phyloP scores from a whole-genome alignment of 2,329 filamentous ascomycete species.

The Fusarium ambrosium region DNA sequence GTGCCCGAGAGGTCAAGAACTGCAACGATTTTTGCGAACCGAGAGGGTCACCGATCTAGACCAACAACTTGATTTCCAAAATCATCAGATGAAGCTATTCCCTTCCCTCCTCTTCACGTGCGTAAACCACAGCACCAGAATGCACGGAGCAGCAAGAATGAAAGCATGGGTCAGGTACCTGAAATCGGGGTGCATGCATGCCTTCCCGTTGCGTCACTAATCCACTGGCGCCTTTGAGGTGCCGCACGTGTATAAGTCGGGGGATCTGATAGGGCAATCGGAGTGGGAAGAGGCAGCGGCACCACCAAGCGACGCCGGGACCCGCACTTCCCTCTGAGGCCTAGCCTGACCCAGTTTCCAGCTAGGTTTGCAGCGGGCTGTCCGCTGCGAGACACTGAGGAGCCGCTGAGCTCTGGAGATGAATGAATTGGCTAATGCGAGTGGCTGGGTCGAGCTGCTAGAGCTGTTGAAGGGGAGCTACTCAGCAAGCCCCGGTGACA shows the following conservation, averaged over 20 bases:
- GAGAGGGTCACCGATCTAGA: neutral
- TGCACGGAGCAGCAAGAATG: constrained; percentile 31
- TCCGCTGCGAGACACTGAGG: constrained; percentile 1
- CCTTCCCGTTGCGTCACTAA: constrained; percentile 29
- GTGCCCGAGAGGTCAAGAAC: neutral
- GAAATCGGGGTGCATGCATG: constrained; percentile 33
- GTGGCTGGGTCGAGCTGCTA: constrained; percentile 3
- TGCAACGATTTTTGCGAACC: neutral
- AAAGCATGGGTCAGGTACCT: constrained; percentile 28
- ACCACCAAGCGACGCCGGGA: neutral
- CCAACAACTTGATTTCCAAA: neutral
- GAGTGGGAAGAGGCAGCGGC: constrained; percentile 10
- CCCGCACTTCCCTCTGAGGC: neutral
- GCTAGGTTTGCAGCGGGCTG: neutral
- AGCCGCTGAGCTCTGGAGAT: constrained; percentile 5
- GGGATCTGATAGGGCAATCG: constrained; percentile 39
- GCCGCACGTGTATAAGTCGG: constrained; percentile 34
- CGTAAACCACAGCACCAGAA: constrained; percentile 25
- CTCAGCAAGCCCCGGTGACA: constrained; percentile 2
- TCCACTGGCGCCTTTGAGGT: constrained; percentile 25
- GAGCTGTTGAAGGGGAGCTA: constrained; percentile 7
- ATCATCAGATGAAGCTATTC: neutral
- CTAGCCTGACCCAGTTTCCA: neutral
- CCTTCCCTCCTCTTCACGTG: constrained; percentile 27
- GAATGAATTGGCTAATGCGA: constrained; percentile 25